A percentile compares a stretch with the other conserved stretches of the same genome.
These are phyloP conservation scores for Isabelozyma rhagii DNA, from an alignment of 805 yeast species.

Conservation along the genomic window DNA sequence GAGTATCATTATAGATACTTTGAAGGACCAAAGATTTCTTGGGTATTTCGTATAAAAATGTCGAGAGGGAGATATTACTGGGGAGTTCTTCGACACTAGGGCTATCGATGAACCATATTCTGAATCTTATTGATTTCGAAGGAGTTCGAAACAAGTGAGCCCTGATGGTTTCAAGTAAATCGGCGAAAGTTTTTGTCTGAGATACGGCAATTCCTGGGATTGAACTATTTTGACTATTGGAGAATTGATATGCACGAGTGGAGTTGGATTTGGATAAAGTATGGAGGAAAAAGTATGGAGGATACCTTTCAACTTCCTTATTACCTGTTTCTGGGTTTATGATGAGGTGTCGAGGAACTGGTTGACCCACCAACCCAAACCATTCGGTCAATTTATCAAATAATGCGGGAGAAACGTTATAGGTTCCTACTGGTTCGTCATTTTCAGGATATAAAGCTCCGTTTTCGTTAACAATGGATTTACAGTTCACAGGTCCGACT, in stretches of 20 bases:
- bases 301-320: conserved; percentile 30
- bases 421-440: conserved; percentile 12
- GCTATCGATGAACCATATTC: conserved; percentile 37
- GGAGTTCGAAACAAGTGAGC: conserved; percentile 16
- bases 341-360: conserved; percentile 29
- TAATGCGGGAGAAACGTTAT: conserved; percentile 37
- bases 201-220: conserved; percentile 20
- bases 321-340: conserved; percentile 21
- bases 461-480: conserved; percentile 39
- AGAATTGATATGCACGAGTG: neutral
- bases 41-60: conserved; percentile 26
- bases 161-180: conserved; percentile 26
- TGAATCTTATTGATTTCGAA: conserved; percentile 13
- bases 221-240: conserved; percentile 3
- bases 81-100: conserved; percentile 20
- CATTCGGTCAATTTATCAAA: conserved; percentile 46
- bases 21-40: conserved; percentile 26
- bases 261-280: conserved; percentile 17
- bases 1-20: conserved; percentile 15
- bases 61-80: conserved; percentile 16
- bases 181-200: conserved; percentile 30
- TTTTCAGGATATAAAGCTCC: conserved; percentile 38
- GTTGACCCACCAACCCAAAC: conserved; percentile 49
- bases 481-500: conserved; percentile 49
- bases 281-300: conserved; percentile 36